Percentiles rank a stretch among this genome's conserved stretches.
These are phyloP conservation scores for Ceratocystis albifundus DNA, from an alignment of 2,329 filamentous ascomycete genomes.

Conservation along the genomic window DNA sequence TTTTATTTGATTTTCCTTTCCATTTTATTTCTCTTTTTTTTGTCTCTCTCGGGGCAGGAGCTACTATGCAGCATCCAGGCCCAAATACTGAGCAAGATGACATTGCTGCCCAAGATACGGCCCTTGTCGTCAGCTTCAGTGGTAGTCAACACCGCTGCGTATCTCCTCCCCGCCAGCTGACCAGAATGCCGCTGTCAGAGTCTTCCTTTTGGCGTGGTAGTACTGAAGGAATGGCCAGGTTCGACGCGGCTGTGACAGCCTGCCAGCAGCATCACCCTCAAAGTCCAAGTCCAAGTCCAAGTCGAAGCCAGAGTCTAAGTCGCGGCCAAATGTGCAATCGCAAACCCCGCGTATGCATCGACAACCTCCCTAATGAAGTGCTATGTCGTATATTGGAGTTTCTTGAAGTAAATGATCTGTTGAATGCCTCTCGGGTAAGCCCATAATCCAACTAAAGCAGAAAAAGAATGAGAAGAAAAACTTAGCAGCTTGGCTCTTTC, in stretches of 20 bases:
- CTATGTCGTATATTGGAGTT: slow-evolving; percentile 45
- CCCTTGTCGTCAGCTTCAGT: background rate
- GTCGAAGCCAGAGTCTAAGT: background rate
- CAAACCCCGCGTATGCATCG: slow-evolving; percentile 8
- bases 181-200: slow-evolving; percentile 3
- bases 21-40: background rate
- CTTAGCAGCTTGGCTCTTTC: background rate
- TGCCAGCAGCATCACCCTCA: slow-evolving; percentile 1
- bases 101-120: slow-evolving; percentile 12
- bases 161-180: background rate
- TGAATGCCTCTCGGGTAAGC: slow-evolving; percentile 45
- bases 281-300: background rate
- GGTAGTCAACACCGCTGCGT: background rate
- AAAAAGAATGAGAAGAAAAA: too few species aligned
- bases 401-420: slow-evolving; percentile 46
- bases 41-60: background rate
- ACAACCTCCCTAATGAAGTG: slow-evolving; percentile 44
- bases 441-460: background rate
- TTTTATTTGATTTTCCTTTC: background rate
- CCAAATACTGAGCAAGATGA: background rate
- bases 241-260: slow-evolving; percentile 4
- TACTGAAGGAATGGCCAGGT: background rate
- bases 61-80: background rate
- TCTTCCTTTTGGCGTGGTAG: background rate
- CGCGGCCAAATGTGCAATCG: background rate